These are phyloP conservation scores for Globisporangium takayamanum DNA, from an alignment of 352 stramenopile genomes.

Conservation along the genomic window DNA sequence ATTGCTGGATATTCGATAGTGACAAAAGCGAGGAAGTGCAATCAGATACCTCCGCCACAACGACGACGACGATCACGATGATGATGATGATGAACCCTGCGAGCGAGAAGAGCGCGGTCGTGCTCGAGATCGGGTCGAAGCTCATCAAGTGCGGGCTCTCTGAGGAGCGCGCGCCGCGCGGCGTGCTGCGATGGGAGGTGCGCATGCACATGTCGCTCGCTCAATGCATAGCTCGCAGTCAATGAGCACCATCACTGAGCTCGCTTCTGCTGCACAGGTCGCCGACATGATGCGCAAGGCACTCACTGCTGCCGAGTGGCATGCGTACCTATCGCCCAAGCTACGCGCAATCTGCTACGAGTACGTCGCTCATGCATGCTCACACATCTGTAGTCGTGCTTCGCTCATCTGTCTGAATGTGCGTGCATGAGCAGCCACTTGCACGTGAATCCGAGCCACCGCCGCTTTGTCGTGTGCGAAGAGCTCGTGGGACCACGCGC, in stretches of 20 bases:
- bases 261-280: constrained; percentile 20
- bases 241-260: background rate
- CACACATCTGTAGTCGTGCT: background rate
- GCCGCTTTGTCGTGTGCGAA: constrained; percentile 74
- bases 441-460: constrained; percentile 66
- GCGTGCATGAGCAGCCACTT: constrained; percentile 28
- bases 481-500: constrained; percentile 57
- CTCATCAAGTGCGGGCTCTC: constrained; percentile 70
- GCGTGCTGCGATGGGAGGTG: constrained; percentile 64
- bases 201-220: background rate
- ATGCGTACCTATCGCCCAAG: constrained; percentile 42
- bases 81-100: constrained; percentile 14
- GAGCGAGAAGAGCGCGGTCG: constrained; percentile 56
- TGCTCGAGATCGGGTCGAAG: constrained; percentile 69
- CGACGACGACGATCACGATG: background rate
- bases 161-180: constrained; percentile 66
- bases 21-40: constrained; percentile 3
- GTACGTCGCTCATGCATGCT: constrained; percentile 25
- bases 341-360: constrained; percentile 65
- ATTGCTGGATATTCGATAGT: constrained; percentile 4
- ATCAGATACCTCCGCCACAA: background rate
- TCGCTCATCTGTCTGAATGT: background rate
- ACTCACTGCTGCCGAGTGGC: constrained; percentile 28
- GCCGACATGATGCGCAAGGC: constrained; percentile 42
- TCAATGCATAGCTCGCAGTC: background rate